Conservation (phyloP, 106 monocot species). For the Dendrobium catenatum region DNA sequence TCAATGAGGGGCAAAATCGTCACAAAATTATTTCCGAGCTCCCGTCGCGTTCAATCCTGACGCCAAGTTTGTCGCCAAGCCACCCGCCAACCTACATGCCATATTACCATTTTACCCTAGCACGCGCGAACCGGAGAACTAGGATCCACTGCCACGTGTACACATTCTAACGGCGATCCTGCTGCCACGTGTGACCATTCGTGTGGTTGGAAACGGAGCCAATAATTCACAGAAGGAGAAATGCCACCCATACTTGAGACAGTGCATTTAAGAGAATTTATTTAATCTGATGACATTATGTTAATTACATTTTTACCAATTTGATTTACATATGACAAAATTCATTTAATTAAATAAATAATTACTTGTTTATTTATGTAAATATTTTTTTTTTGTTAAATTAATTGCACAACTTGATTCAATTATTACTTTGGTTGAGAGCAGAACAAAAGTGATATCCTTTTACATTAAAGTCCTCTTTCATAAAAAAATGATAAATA, state of each 20-base stretch:
- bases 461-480: too few relatives aligned
- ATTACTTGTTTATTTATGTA: neutral
- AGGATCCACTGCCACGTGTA: neutral
- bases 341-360: neutral
- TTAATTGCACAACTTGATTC: neutral
- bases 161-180: neutral
- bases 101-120: neutral
- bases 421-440: neutral
- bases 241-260: neutral
- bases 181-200: neutral
- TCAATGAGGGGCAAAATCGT: too few relatives aligned
- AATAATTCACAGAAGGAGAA: neutral
- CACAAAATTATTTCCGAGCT: neutral
- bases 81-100: neutral
- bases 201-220: neutral
- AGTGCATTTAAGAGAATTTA: conserved; percentile 9
- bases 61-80: neutral
- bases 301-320: neutral
- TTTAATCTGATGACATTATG: conserved; percentile 2
- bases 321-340: neutral
- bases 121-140: neutral
- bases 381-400: neutral
- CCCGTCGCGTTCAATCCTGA: neutral
- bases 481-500: too few relatives aligned
- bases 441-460: too few relatives aligned